Evolutionary conservation across 768 basidiomycete genomes (phyloP).

Genomic region (Leccinum longicurvipes): DNA sequence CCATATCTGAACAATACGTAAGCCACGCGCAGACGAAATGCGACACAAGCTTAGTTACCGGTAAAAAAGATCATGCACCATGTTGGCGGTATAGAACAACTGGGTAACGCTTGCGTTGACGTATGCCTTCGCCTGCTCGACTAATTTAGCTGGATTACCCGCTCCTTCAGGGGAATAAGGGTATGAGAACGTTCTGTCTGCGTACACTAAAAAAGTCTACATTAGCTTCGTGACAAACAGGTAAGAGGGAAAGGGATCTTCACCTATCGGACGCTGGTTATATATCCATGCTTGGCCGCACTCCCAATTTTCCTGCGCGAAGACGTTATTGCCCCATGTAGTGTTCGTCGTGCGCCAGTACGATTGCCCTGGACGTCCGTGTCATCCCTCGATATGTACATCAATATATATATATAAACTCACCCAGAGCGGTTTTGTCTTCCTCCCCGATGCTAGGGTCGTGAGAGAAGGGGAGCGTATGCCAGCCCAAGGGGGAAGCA

Average conservation of each 20-base stretch:
- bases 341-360: slow-evolving; percentile 68
- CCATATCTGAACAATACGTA: slow-evolving; percentile 61
- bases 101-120: slow-evolving; percentile 87
- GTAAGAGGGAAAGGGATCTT: slow-evolving; percentile 20
- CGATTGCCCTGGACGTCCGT: slow-evolving; percentile 20
- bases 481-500: slow-evolving; percentile 92
- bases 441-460: slow-evolving; percentile 49
- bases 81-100: slow-evolving; percentile 82
- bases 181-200: slow-evolving; percentile 54
- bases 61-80: slow-evolving; percentile 81
- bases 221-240: no score
- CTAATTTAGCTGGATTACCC: neutral
- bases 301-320: slow-evolving; percentile 92
- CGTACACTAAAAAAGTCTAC: neutral
- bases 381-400: neutral
- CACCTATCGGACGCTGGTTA: slow-evolving; percentile 76
- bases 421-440: slow-evolving; percentile 5
- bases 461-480: slow-evolving; percentile 66
- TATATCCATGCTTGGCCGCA: slow-evolving; percentile 45
- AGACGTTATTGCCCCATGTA: slow-evolving; percentile 88
- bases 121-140: slow-evolving; percentile 68
- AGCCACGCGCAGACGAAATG: neutral
- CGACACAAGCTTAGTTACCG: slow-evolving; percentile 31
- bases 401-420: neutral
- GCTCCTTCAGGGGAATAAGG: slow-evolving; percentile 53